Base-by-base conservation (phyloP, 441 rosid species). In the Mallotus japonicus region DNA sequence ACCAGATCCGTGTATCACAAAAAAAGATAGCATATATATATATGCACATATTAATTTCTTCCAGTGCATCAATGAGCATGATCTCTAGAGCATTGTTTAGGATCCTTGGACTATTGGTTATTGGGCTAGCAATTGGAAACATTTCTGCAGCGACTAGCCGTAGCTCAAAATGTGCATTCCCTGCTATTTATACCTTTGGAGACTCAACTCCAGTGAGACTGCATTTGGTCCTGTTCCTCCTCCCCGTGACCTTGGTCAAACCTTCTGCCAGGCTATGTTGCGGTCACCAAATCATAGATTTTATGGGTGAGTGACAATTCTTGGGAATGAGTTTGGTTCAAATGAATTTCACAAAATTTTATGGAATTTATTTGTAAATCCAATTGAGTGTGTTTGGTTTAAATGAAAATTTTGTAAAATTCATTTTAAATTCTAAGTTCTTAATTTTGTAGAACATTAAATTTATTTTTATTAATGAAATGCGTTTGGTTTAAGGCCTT, bases 161-260 rank as follows among this genome's bases (percentile, higher is more conserved):
- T 28, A 49, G 14, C 54, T 37, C 51, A 16, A 68, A 68, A 34
- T 68, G 71, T 54, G 71, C 71, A 68, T 81, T 79, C 49, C 82
- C 77, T 24, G 28, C 28, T 24, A 24, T 0, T 24, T 1, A 24
- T 24, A 24, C 14, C 74, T 85, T 74, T 0, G 84, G 80, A 0
- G 85, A 85, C 65, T 84, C 85, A 2, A 78, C 78, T 66, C 75
- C 84, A 5, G 83, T 83, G 85, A 1, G 3, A 57, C 74, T 0
- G 8, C 32, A 19, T 71, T 71, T 37, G 47, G 54, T 20, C 65
- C 56, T 11, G 8, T 70, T 24, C 65, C 24, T 59, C 11, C 46
- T 14, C 57, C 73, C 12, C 17, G 7, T 6, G 74, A 66, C 17
- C 10, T 7, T 6, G 74, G 74, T 19, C 47, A 47, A 9, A 71